Evolutionary conservation across 1,284 basidiomycete species (phyloP), one percentile per base, ranked within the genome.

Genomic region (Sanguinoderma infundibulare): DNA sequence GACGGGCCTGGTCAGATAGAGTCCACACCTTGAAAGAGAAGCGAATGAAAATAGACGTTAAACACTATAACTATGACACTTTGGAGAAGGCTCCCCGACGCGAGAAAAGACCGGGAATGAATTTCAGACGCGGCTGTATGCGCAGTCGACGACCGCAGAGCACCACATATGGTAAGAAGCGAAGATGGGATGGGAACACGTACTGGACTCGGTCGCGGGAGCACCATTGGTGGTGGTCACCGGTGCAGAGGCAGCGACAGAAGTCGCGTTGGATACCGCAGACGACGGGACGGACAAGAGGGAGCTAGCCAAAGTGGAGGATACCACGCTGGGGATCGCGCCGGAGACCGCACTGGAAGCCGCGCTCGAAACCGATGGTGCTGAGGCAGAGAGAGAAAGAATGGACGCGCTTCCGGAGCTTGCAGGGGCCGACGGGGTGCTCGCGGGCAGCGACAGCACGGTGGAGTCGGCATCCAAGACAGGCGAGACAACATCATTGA

Each of bases 131-230:
- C 20, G 26, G 0, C 30, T 28, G 10, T 5, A 30, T 35, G 17
- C 38, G 44, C 28, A 20, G 17, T 22, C 26, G 22, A 20, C 4
- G 55, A 28, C n/a, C 1, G n/a, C 9, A 12, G n/a, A 24, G 12
- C 14, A 6, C 7, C 34, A 38, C 30, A 15, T 32, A 24, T 17
- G 20, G 10, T 20, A 26, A 14, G 47, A 4, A 28, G 40, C 34
- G 22, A 24, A 28, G 28, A 44, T 28, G 12, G n/a, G 22, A n/a
- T 26, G 5, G 15, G 34, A 28, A 39, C 5, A 60, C 61, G 59
- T 42, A 65, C 63, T 59, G 12, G 61, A 44, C 47, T 64, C 65
- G 22, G 62, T 46, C 0, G 60, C 57, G 32, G 63, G 60, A 1
- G 24, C 42, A 26, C 60, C 62, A 5, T 61, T 38, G 3, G 28